Evolutionary conservation across 2,329 filamentous ascomycete species (phyloP), one percentile per base, ranked within the genome.

Genomic region (Monosporascus sp.): DNA sequence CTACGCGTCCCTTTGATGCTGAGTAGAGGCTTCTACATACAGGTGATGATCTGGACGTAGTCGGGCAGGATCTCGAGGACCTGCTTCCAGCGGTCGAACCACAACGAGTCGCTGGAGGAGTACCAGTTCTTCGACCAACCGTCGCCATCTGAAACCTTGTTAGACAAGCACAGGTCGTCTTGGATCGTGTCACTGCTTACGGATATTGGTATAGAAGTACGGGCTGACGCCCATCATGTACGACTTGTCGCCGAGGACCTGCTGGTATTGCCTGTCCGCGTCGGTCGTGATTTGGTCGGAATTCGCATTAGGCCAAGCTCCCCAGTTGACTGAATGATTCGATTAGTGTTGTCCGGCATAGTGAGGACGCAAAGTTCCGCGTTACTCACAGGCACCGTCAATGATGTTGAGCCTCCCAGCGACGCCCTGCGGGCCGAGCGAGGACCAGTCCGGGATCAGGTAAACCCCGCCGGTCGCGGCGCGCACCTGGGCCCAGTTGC

Each of bases 1-100:
- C 38, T 37, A 46, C 26, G 7, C 9, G 11, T 24, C 7, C 3
- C 19, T 11, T 45, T 16, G 50, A 38, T 11, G 52, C 49, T 37
- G 52, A 45, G 37, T 44, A 48, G 3, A 43, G 14, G 43, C 7
- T 40, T 44, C 64, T 51, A 35, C 31, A 14, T 56, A 74, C 80
- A 84, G 19, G 78, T 79, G 46, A 82, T 75, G 44, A 83, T 78
- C 67, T 79, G 72, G 37, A 84, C 74, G 47, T 77, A 78, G 24
- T 77, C 72, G 0, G 82, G 80, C 52, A 74, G 62, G 0, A 83
- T 54, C 1, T 74, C 68, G 22, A 81, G 60, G 1, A 78, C 74
- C 55, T 83, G 73, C 50, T 75, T 69, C 81, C 81, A 84, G 8
- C 81, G 77, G 54, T 81, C 73, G 53, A 63, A 75, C 78, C 80